Evolutionary conservation across 1,139 yeast genomes (phyloP).

Genomic region (Torulaspora globosa): DNA sequence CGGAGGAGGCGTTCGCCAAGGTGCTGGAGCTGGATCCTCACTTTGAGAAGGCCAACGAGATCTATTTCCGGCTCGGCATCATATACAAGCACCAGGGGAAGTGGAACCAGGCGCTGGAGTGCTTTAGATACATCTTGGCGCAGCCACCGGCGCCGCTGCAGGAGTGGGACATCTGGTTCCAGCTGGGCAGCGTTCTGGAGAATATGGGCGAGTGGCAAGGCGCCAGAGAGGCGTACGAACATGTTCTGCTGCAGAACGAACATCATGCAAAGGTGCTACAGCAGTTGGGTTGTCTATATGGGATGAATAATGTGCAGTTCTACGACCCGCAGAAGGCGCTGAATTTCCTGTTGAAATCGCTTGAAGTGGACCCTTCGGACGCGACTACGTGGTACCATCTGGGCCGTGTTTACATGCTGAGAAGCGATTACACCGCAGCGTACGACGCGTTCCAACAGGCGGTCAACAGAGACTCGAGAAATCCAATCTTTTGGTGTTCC

Average conservation of each 20-base stretch:
- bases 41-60: constrained; percentile 93
- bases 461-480: constrained; percentile 90
- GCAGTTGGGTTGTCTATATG: constrained; percentile 91
- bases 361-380: constrained; percentile 84
- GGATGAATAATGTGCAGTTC: constrained; percentile 62
- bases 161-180: constrained; percentile 98
- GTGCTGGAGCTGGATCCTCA: constrained; percentile 93
- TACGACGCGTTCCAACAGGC: constrained; percentile 99
- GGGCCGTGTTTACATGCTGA: constrained; percentile 95
- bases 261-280: constrained; percentile 94
- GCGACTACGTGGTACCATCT: constrained; percentile 97
- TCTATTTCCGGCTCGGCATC: constrained; percentile 93
- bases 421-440: constrained; percentile 91
- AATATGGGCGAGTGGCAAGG: constrained; percentile 88
- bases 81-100: constrained; percentile 94
- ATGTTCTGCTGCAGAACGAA: constrained; percentile 84
- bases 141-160: constrained; percentile 95
- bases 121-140: constrained; percentile 84
- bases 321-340: constrained; percentile 83
- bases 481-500: constrained; percentile 98
- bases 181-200: constrained; percentile 91
- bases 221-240: constrained; percentile 93
- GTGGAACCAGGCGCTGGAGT: constrained; percentile 80
- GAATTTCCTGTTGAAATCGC: constrained; percentile 73
- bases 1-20: constrained; percentile 96